These are phyloP conservation scores for Laetiporus sulphureus DNA, from an alignment of 1,284 basidiomycete species.

Conservation along the genomic window DNA sequence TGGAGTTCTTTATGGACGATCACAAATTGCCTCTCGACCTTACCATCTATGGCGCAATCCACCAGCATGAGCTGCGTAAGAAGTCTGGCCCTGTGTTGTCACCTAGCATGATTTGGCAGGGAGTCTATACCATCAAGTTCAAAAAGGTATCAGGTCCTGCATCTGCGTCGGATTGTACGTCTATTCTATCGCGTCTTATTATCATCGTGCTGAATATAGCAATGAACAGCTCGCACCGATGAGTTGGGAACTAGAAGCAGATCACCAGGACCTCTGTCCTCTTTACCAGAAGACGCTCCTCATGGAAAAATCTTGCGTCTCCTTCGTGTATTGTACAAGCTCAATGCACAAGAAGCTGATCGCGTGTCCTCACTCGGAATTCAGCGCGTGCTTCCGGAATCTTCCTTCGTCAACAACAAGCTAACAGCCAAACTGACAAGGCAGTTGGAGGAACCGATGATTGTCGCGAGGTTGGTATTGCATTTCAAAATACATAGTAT, in stretches of 20 bases:
- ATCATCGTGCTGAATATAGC: conserved; percentile 2
- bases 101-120: conserved; percentile 80
- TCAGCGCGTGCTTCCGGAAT: conserved; percentile 58
- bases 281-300: conserved; percentile 78
- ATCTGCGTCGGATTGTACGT: conserved; percentile 53
- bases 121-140: conserved; percentile 87
- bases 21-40: conserved; percentile 78
- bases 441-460: conserved; percentile 97
- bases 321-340: conserved; percentile 79
- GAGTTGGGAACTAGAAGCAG: conserved; percentile 38
- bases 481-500: not conserved
- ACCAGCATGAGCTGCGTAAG: conserved; percentile 78
- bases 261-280: conserved; percentile 62
- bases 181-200: not conserved
- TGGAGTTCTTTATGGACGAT: conserved; percentile 92
- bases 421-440: conserved; percentile 96
- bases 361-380: conserved; percentile 41
- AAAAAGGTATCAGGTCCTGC: conserved; percentile 87
- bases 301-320: conserved; percentile 90
- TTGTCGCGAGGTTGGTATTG: conserved; percentile 78
- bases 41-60: conserved; percentile 94
- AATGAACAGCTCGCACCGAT: conserved; percentile 27
- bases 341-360: conserved; percentile 65
- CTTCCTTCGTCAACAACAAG: conserved; percentile 96
- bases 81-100: conserved; percentile 50